phyloP scores from a whole-genome alignment of 805 yeast species.

The Candida hungchunana region DNA sequence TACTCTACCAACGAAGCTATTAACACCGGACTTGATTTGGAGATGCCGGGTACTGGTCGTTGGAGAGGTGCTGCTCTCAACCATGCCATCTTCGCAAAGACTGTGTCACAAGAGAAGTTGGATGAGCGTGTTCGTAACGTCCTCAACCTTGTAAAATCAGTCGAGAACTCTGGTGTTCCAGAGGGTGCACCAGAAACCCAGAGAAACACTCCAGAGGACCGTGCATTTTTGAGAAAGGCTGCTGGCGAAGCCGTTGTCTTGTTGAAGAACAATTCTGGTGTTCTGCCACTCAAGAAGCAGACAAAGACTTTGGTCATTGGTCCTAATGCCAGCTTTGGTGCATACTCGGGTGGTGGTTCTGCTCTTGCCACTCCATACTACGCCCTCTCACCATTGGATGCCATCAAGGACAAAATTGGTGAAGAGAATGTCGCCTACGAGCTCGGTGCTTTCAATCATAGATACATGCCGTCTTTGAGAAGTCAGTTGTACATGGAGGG shows the following conservation, averaged over 20 bases:
- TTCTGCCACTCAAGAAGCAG: constrained; percentile 43
- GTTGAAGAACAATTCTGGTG: constrained; percentile 45
- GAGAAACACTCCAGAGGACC: constrained; percentile 41
- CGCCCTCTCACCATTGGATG: constrained; percentile 44
- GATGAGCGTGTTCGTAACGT: constrained; percentile 47
- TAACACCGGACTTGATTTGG: constrained; percentile 54
- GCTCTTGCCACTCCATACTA: constrained; percentile 48
- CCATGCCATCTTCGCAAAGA: constrained; percentile 33
- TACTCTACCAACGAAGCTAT: constrained; percentile 43
- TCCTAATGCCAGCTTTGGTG: constrained; percentile 49
- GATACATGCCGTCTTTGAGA: constrained; percentile 29
- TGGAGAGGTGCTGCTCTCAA: constrained; percentile 37
- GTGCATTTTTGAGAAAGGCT: constrained; percentile 34
- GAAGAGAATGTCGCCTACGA: constrained; percentile 22
- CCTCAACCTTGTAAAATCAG: constrained; percentile 43
- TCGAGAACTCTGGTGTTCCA: constrained; percentile 38
- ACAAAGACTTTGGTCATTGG: constrained; percentile 51
- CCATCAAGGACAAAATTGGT: constrained; percentile 31
- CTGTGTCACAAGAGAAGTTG: constrained; percentile 37
- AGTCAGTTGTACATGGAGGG: constrained; percentile 12
- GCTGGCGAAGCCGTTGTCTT: constrained; percentile 53
- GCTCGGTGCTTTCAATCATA: constrained; percentile 35
- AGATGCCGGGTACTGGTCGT: constrained; percentile 59
- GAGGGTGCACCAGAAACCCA: constrained; percentile 35
- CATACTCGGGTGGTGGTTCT: constrained; percentile 61